Conservation (phyloP, 2,329 filamentous ascomycete genomes). For the Cryoendolithus antarcticus region DNA sequence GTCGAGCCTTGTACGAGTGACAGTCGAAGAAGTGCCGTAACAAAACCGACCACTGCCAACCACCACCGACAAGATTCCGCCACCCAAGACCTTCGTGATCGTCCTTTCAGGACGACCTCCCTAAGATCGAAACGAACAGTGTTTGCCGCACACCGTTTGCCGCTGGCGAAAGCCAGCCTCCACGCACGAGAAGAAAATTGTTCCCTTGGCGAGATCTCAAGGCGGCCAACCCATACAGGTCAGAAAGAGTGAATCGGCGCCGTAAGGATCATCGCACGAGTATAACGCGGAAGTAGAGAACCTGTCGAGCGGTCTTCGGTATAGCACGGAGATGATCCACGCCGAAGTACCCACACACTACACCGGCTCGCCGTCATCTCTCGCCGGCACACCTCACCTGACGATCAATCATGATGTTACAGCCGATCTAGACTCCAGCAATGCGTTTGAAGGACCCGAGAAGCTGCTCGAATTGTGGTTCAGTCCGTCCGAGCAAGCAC, state of each 20-base stretch:
- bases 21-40: too few species aligned
- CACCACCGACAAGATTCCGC: slow-evolving; percentile 66
- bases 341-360: slow-evolving; percentile 68
- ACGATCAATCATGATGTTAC: slow-evolving; percentile 96
- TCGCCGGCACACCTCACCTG: slow-evolving; percentile 71
- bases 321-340: slow-evolving; percentile 63
- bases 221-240: too few species aligned
- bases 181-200: slow-evolving; percentile 31
- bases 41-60: slow-evolving; percentile 28
- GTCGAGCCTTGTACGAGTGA: too few species aligned
- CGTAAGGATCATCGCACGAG: too few species aligned
- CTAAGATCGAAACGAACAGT: slow-evolving; percentile 67
- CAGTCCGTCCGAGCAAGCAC: slow-evolving; percentile 59
- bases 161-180: slow-evolving; percentile 83
- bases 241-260: slow-evolving; percentile 24
- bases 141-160: slow-evolving; percentile 43
- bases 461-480: slow-evolving; percentile 99
- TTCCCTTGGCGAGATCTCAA: slow-evolving; percentile 86
- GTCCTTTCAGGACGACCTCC: slow-evolving; percentile 77
- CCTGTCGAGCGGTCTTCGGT: neutral
- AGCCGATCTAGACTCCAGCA: slow-evolving; percentile 76
- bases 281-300: neutral
- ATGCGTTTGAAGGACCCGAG: slow-evolving; percentile 95
- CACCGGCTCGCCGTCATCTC: slow-evolving; percentile 60
- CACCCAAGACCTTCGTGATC: slow-evolving; percentile 68